Conservation (phyloP, 768 basidiomycete species). For the Suillus plorans region DNA sequence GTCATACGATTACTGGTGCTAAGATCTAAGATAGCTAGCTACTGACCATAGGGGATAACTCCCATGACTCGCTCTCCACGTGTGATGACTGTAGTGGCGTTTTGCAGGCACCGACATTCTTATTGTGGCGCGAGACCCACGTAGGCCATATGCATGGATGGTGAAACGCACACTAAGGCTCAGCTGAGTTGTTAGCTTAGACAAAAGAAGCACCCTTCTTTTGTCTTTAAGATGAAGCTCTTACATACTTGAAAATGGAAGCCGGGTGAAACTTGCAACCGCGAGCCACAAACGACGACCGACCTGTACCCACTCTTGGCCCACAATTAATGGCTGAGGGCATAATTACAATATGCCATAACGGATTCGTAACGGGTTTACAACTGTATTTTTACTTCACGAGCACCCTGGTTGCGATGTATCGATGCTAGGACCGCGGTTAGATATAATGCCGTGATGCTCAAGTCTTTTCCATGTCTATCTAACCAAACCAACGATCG, state of each 20-base stretch:
- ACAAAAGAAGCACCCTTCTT: not conserved
- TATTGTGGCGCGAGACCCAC: not conserved
- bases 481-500: not conserved
- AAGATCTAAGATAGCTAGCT: too few species aligned
- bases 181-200: too few species aligned
- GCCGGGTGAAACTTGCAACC: not conserved
- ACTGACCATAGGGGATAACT: too few species aligned
- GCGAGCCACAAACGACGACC: too few species aligned
- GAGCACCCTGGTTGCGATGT: not conserved
- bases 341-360: slow-evolving; percentile 27
- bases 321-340: not conserved
- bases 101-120: slow-evolving; percentile 2
- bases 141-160: too few species aligned
- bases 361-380: not conserved
- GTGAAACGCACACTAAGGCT: too few species aligned
- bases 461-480: not conserved
- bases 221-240: not conserved
- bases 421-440: not conserved
- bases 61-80: not conserved
- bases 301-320: not conserved
- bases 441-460: slow-evolving; percentile 1
- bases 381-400: not conserved
- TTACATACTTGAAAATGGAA: not conserved
- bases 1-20: too few species aligned
- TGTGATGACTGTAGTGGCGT: slow-evolving; percentile 1